Percentiles rank a stretch among this genome's conserved stretches.
These are phyloP conservation scores for Pueraria montana DNA, from an alignment of 306 rosid genomes.

Conservation along the genomic window DNA sequence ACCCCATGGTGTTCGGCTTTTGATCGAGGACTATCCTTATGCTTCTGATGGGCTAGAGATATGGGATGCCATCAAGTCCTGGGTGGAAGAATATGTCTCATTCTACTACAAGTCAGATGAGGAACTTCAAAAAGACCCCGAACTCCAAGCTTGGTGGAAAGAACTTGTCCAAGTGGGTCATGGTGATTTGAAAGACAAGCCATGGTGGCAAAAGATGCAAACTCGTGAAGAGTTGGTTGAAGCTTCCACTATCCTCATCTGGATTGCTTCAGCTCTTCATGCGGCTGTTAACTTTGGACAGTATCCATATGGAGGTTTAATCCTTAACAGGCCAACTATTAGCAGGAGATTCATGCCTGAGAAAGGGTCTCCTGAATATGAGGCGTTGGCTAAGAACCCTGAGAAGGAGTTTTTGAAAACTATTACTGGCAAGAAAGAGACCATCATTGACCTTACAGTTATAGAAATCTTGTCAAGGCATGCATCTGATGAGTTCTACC, in stretches of 20 bases:
- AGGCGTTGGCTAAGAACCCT: slow-evolving; percentile 58
- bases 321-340: slow-evolving; percentile 68
- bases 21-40: slow-evolving; percentile 73
- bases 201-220: slow-evolving; percentile 73
- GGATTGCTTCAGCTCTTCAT: slow-evolving; percentile 77
- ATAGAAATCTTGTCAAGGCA: slow-evolving; percentile 76
- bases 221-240: slow-evolving; percentile 56
- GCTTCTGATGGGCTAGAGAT: slow-evolving; percentile 72
- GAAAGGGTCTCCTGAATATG: slow-evolving; percentile 59
- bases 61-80: slow-evolving; percentile 73
- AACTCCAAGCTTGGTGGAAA: slow-evolving; percentile 83
- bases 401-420: slow-evolving; percentile 59
- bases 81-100: slow-evolving; percentile 69
- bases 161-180: slow-evolving; percentile 68
- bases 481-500: slow-evolving; percentile 66
- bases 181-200: slow-evolving; percentile 61
- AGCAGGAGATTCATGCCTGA: slow-evolving; percentile 68
- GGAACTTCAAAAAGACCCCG: slow-evolving; percentile 55
- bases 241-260: slow-evolving; percentile 60
- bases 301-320: slow-evolving; percentile 73
- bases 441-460: slow-evolving; percentile 60
- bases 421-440: slow-evolving; percentile 63
- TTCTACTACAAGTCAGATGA: slow-evolving; percentile 62
- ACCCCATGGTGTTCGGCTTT: slow-evolving; percentile 66
- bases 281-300: slow-evolving; percentile 78